Conservation (phyloP, 345 rosid species). For the Gossypium herbaceum region DNA sequence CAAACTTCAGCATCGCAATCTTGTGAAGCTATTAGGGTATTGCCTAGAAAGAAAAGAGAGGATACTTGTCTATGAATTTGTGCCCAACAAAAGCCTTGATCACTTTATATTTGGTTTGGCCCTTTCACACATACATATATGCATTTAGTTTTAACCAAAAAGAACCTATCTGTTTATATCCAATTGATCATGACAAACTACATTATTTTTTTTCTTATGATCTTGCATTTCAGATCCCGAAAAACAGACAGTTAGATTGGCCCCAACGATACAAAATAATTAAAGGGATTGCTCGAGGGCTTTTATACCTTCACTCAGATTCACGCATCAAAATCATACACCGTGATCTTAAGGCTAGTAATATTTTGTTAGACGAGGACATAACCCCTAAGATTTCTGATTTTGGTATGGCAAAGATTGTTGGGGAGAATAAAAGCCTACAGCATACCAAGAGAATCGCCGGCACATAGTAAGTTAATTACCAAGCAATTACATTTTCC, state of each 20-base stretch:
- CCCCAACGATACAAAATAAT: constrained; percentile 22
- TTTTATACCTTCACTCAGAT: constrained; percentile 31
- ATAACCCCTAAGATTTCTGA: not conserved
- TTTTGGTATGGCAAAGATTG: constrained; percentile 12
- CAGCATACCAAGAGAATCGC: constrained; percentile 29
- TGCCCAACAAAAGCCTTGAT: constrained; percentile 2
- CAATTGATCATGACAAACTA: not conserved
- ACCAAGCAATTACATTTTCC: not conserved
- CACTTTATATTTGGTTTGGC: constrained; percentile 11
- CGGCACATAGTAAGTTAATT: constrained; percentile 31
- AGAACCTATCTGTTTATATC: not conserved
- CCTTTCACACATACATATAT: not conserved
- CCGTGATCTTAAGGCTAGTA: not conserved
- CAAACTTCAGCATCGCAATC: not conserved
- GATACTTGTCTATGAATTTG: not conserved
- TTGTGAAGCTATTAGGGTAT: not conserved
- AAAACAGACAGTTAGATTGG: not conserved
- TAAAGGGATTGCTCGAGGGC: constrained; percentile 30
- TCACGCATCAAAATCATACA: not conserved
- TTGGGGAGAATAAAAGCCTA: constrained; percentile 19
- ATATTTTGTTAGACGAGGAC: not conserved
- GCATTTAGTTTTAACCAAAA: not conserved
- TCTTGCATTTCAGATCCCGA: not conserved
- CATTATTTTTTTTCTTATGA: not conserved
- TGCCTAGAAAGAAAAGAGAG: not conserved